phyloP scores from a whole-genome alignment of 805 yeast species.

The Osmozyma mogii region DNA sequence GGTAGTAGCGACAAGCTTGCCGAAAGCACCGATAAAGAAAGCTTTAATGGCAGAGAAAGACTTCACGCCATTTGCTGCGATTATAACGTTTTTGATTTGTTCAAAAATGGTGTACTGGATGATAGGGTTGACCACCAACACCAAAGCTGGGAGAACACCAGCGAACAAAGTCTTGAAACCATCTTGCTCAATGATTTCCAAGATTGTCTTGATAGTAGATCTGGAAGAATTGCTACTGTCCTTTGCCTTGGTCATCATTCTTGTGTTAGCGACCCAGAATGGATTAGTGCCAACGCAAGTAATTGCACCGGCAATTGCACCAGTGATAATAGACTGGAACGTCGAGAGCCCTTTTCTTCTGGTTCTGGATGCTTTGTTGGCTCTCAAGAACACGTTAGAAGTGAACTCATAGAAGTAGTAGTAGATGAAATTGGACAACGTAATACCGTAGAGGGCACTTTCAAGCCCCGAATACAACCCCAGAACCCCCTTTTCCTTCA shows the following conservation, averaged over 20 bases:
- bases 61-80: slow-evolving; percentile 41
- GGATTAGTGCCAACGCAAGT: slow-evolving; percentile 83
- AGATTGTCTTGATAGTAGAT: slow-evolving; percentile 48
- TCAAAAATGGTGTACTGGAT: slow-evolving; percentile 90
- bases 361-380: slow-evolving; percentile 20
- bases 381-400: slow-evolving; percentile 35
- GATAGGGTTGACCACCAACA: slow-evolving; percentile 80
- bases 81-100: slow-evolving; percentile 63
- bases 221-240: slow-evolving; percentile 15
- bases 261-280: slow-evolving; percentile 90
- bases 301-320: slow-evolving; percentile 81
- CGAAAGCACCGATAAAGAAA: slow-evolving; percentile 79
- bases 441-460: slow-evolving; percentile 79
- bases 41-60: slow-evolving; percentile 68
- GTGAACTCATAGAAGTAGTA: slow-evolving; percentile 85
- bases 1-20: slow-evolving; percentile 83
- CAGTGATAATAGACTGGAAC: slow-evolving; percentile 62
- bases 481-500: slow-evolving; percentile 49
- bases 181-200: slow-evolving; percentile 59
- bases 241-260: slow-evolving; percentile 58
- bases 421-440: slow-evolving; percentile 80
- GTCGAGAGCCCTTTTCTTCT: slow-evolving; percentile 43
- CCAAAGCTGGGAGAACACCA: slow-evolving; percentile 83
- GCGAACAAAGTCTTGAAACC: slow-evolving; percentile 70
- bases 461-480: slow-evolving; percentile 84